These are phyloP conservation scores for Microsporum ferrugineum DNA, from an alignment of 2,329 filamentous ascomycete species.

Conservation along the genomic window DNA sequence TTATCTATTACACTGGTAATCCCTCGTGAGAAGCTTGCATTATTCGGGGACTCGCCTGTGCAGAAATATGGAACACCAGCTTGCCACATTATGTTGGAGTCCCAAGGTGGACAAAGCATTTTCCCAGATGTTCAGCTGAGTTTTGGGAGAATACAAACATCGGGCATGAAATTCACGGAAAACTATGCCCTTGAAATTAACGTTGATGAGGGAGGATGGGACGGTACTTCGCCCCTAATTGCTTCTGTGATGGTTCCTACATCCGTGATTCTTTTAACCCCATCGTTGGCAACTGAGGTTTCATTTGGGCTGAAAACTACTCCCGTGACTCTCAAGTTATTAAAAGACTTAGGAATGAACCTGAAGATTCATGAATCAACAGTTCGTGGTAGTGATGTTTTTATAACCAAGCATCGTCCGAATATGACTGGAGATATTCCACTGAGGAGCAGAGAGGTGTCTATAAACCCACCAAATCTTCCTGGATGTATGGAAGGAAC, in stretches of 20 bases:
- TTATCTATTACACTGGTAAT: conserved; percentile 9
- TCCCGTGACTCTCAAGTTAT: conserved; percentile 8
- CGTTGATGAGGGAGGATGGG: conserved; percentile 17
- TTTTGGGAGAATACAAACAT: conserved; percentile 15
- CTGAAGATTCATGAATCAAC: conserved; percentile 15
- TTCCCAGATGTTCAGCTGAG: conserved; percentile 18
- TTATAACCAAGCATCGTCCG: conserved; percentile 20
- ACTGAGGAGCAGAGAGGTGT: conserved; percentile 1
- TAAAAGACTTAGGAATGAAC: conserved; percentile 13
- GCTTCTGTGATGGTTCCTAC: conserved; percentile 20
- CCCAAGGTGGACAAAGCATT: conserved; percentile 9
- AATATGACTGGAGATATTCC: conserved; percentile 13
- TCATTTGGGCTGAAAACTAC: conserved; percentile 16
- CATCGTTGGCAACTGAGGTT: conserved; percentile 11
- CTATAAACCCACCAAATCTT: not conserved
- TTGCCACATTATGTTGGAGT: conserved; percentile 14
- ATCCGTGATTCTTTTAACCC: conserved; percentile 15
- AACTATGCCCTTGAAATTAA: conserved; percentile 14
- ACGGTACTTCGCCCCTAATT: conserved; percentile 17
- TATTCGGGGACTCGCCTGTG: not conserved
- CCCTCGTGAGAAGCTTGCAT: conserved; percentile 2
- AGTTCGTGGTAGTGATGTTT: conserved; percentile 17
- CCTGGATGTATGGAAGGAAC: not conserved
- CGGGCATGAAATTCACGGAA: conserved; percentile 12
- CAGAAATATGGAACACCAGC: conserved; percentile 10